Percentiles rank a stretch among this genome's conserved stretches.
phyloP scores from a whole-genome alignment of 1,284 basidiomycete species.

The Schizophyllum commune region DNA sequence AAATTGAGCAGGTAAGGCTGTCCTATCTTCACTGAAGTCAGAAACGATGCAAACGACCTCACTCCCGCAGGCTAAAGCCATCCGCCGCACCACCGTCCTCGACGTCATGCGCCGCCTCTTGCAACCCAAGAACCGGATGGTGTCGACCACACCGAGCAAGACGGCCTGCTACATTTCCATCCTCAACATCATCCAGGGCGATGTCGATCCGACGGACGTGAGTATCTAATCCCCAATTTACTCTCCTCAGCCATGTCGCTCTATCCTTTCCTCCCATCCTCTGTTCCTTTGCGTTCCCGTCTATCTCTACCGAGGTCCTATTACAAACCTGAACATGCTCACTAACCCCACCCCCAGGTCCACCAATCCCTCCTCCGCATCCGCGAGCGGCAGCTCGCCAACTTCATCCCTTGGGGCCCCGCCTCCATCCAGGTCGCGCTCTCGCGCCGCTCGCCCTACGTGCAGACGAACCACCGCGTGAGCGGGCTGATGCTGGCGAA shows the following conservation, averaged over 20 bases:
- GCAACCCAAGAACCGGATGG: conserved; percentile 98
- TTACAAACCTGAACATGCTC: background rate
- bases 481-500: conserved; percentile 99
- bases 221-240: conserved; percentile 15
- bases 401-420: conserved; percentile 99
- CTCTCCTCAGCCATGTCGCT: background rate
- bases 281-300: too few relatives aligned
- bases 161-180: conserved; percentile 96
- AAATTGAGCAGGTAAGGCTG: conserved; percentile 76
- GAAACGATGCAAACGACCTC: too few relatives aligned
- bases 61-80: conserved; percentile 88
- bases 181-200: conserved; percentile 97
- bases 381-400: conserved; percentile 92
- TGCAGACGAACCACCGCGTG: conserved; percentile 84
- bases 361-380: conserved; percentile 97
- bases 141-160: conserved; percentile 89
- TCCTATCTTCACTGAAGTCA: too few relatives aligned
- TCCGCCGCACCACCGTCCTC: conserved; percentile 89
- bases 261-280: too few relatives aligned
- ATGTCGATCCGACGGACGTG: conserved; percentile 97
- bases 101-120: conserved; percentile 98
- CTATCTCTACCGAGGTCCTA: background rate
- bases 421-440: conserved; percentile 97
- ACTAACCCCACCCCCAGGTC: conserved; percentile 41
- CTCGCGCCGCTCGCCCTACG: conserved; percentile 86